Base-by-base conservation (phyloP, 805 yeast genomes). In the Candida taoyuanica region DNA sequence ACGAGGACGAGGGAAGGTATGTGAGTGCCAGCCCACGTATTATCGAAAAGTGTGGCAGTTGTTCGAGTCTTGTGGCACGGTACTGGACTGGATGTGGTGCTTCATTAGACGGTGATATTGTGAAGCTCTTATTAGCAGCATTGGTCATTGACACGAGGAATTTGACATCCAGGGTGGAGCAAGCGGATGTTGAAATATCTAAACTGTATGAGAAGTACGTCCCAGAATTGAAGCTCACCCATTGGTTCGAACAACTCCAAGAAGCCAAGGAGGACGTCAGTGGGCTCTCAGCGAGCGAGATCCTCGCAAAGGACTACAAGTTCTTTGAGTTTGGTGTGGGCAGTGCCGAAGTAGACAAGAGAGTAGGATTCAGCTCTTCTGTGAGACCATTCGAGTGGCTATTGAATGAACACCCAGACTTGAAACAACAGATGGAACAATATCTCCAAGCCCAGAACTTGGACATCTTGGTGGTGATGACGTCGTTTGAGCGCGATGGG, bases 241-340 rank as follows among this genome's bases (percentile, higher is more conserved):
- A 17, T 1, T 61, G 55, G 34, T 74, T 51, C 49, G 42, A 53
- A 5, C 49, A 52, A 2, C 52, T 79, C 17, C 65, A 59, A 33
- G 45, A 50, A 3, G 77, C 78, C 15, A 89, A 87, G 56, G 70
- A 71, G 40, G 75, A 85, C 52, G 64, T 89, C 26, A 56, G 59
- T 3, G 88, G 86, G 0, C 65, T 93, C 26, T 52, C 74, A 1
- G 58, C 78, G 5, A 49, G 49, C 5, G 94, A 87, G 36, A 59
- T 93, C 6, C 63, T 93, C 28, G 65, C 80, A 31, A 89, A 88
- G 58, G 98, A 91, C 56, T 91, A 85, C 61, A 91, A 91, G 56
- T 77, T 76, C 52, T 88, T 82, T 64, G 59, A 54, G 5, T 67
- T 68, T 36, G 44, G 34, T 3, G 41, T 47, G 18, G 66, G 60